phyloP scores from a whole-genome alignment of 441 rosid species.

The Syzygium syzygioides region DNA sequence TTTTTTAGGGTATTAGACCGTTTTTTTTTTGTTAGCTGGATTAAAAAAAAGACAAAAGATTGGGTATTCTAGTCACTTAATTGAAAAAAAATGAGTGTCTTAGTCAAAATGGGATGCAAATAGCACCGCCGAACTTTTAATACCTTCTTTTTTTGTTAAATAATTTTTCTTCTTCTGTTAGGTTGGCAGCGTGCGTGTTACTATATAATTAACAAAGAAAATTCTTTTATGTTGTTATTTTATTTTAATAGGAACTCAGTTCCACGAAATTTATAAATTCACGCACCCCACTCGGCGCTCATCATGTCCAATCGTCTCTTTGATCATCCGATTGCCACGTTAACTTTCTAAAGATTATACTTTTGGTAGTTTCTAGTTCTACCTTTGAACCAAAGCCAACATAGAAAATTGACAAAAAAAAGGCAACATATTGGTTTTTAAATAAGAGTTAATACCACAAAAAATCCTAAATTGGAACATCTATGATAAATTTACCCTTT shows the following conservation, averaged over 20 bases:
- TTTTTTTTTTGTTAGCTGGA: not conserved
- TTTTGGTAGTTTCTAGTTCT: not conserved
- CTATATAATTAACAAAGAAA: not conserved
- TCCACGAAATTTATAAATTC: not conserved
- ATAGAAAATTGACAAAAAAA: not conserved
- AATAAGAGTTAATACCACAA: too few species aligned
- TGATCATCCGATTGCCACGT: not conserved
- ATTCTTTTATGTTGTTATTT: not conserved
- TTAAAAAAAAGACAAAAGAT: not conserved
- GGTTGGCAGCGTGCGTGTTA: not conserved
- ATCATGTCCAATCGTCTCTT: not conserved
- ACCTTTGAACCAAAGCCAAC: not conserved
- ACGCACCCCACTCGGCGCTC: too few species aligned
- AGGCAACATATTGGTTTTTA: not conserved
- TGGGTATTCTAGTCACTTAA: not conserved
- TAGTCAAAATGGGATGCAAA: not conserved
- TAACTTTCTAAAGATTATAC: not conserved
- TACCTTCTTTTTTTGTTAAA: not conserved
- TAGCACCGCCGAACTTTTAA: not conserved
- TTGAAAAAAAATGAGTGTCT: not conserved
- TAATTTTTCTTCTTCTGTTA: not conserved
- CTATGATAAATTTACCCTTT: too few species aligned
- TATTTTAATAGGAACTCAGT: not conserved
- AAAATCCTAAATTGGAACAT: too few species aligned
- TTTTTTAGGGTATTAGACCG: too few species aligned